phyloP scores from a whole-genome alignment of 2,329 filamentous ascomycete species.

The Gnomoniopsis sp. region DNA sequence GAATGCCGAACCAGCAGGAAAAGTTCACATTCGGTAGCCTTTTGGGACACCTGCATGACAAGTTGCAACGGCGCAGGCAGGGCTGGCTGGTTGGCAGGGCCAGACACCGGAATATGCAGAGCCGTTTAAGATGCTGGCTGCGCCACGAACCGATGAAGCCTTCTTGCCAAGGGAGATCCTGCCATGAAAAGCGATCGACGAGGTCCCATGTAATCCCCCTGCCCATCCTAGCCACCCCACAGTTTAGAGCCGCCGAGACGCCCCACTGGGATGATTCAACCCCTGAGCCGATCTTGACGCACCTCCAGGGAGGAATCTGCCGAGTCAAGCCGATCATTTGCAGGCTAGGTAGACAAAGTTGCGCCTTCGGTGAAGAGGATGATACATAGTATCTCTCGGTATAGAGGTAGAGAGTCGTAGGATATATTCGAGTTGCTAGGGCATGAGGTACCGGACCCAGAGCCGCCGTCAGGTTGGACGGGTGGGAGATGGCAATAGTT shows the following conservation, averaged over 20 bases:
- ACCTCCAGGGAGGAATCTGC: neutral
- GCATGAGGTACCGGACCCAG: too few species aligned
- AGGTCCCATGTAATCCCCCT: neutral
- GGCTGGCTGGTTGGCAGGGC: neutral
- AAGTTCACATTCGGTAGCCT: neutral
- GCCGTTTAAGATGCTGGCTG: neutral
- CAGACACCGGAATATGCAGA: neutral
- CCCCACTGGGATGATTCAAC: conserved; percentile 9
- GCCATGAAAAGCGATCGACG: neutral
- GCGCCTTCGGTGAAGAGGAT: neutral
- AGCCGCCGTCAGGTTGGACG: too few species aligned
- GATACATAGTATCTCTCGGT: neutral
- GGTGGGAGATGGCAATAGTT: too few species aligned
- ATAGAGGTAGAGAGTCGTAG: too few species aligned
- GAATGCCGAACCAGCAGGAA: neutral
- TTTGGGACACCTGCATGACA: neutral
- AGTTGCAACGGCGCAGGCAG: neutral
- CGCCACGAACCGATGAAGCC: conserved; percentile 8
- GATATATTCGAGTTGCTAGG: too few species aligned
- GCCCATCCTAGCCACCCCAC: conserved; percentile 9
- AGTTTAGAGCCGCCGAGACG: conserved; percentile 18
- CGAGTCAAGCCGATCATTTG: neutral
- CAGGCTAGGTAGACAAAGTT: neutral
- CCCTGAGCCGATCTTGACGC: conserved; percentile 18
- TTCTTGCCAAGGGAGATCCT: neutral